These are phyloP conservation scores for Beauveria medogensis DNA, from an alignment of 2,329 filamentous ascomycete genomes.

Conservation along the genomic window DNA sequence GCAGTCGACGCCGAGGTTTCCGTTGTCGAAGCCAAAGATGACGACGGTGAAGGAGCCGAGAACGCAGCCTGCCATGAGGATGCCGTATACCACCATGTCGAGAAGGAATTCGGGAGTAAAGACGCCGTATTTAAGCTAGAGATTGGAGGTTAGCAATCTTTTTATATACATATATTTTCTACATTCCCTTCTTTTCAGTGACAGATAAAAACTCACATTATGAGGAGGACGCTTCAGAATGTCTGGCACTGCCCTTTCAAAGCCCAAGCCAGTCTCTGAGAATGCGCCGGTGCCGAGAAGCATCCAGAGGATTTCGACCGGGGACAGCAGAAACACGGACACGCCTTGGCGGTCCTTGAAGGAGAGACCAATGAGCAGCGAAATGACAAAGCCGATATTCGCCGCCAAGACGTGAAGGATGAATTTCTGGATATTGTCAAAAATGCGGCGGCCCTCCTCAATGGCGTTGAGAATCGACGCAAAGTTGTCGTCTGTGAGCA, in stretches of 20 bases:
- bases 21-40: constrained; percentile 45
- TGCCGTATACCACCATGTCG: constrained; percentile 56
- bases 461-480: constrained; percentile 36
- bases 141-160: not conserved
- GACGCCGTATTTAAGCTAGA: constrained; percentile 40
- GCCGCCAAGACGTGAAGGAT: constrained; percentile 58
- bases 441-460: constrained; percentile 59
- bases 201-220: constrained; percentile 28
- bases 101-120: constrained; percentile 57
- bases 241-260: constrained; percentile 59
- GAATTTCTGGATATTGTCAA: constrained; percentile 66
- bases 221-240: constrained; percentile 60
- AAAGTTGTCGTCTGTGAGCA: constrained; percentile 63
- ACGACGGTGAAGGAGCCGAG: constrained; percentile 50
- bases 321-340: constrained; percentile 62
- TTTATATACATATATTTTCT: no score
- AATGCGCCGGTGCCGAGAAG: constrained; percentile 65
- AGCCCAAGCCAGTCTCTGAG: constrained; percentile 64
- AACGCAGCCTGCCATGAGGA: constrained; percentile 54
- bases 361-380: constrained; percentile 57
- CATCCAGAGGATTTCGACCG: constrained; percentile 67
- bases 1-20: constrained; percentile 50
- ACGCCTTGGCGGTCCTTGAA: constrained; percentile 58
- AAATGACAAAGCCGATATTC: constrained; percentile 59
- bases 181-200: not conserved